Conservation (phyloP, 352 stramenopile species). For the Phytophthora foliorum region DNA sequence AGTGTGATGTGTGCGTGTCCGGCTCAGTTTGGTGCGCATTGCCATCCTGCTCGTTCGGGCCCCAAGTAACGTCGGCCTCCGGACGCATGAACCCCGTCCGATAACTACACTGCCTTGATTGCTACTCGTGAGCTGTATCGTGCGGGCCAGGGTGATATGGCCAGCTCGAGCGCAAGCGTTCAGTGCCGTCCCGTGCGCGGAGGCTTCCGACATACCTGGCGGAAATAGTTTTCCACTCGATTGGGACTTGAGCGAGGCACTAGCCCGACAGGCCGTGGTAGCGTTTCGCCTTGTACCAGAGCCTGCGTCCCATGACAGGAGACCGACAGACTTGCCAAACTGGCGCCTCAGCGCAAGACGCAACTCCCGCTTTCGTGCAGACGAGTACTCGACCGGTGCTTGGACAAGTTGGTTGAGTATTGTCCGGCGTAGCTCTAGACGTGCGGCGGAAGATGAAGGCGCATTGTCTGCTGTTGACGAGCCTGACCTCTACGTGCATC, state of each 20-base stretch:
- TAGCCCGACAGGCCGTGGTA: conserved; percentile 7
- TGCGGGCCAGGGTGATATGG: not conserved
- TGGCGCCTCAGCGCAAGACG: not conserved
- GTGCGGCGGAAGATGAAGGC: not conserved
- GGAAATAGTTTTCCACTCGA: conserved; percentile 22
- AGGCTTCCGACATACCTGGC: not conserved
- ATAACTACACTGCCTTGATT: not conserved
- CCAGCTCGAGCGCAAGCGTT: not conserved
- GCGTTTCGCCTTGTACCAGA: conserved; percentile 1
- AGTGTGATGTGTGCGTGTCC: conserved; percentile 12
- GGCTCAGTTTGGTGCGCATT: conserved; percentile 25
- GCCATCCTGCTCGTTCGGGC: conserved; percentile 4
- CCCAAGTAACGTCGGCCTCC: conserved; percentile 14
- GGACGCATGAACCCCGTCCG: not conserved
- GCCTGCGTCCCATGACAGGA: not conserved
- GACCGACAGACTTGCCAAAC: not conserved
- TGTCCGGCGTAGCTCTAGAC: not conserved
- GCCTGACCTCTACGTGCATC: not conserved
- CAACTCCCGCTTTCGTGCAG: not conserved
- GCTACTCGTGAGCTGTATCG: not conserved
- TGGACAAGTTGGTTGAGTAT: not conserved
- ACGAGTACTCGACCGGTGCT: not conserved
- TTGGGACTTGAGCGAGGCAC: not conserved
- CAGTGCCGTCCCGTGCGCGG: not conserved
- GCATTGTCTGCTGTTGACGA: not conserved